These are phyloP conservation scores for Astragalus glycyphyllos DNA, from an alignment of 306 rosid species.

Conservation along the genomic window DNA sequence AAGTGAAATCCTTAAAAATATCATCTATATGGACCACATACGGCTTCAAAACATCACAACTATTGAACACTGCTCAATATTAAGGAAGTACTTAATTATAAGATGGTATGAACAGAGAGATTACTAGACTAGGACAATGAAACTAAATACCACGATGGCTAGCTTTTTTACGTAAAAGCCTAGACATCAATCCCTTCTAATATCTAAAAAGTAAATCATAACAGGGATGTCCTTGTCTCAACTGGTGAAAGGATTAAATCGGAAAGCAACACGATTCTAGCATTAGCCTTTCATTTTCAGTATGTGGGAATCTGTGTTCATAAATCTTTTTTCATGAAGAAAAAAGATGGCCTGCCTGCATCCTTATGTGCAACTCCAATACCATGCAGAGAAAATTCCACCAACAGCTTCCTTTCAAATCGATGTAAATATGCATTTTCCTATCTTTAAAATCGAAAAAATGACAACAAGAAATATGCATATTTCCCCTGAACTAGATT, in stretches of 20 bases:
- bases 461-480: background rate
- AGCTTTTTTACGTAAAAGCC: conserved; percentile 16
- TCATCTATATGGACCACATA: conserved; percentile 94
- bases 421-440: conserved; percentile 1
- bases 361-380: conserved; percentile 16
- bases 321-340: background rate
- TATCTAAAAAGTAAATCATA: conserved; percentile 16
- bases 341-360: background rate
- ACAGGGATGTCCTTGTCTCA: background rate
- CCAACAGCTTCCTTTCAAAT: background rate
- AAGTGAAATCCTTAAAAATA: conserved; percentile 95
- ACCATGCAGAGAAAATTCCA: conserved; percentile 9
- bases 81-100: conserved; percentile 53
- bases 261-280: conserved; percentile 5
- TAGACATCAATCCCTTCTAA: background rate
- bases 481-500: background rate
- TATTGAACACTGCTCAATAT: conserved; percentile 76
- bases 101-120: conserved; percentile 11
- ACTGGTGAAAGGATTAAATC: conserved; percentile 9
- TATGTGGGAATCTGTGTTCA: conserved; percentile 2
- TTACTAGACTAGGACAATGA: background rate
- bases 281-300: conserved; percentile 10
- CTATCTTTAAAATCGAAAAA: conserved; percentile 11
- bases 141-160: background rate
- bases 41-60: conserved; percentile 94